Percentiles rank a stretch among this genome's conserved stretches.
Evolutionary conservation across 805 yeast genomes (phyloP).

Genomic region (Wickerhamia fluorescens): DNA sequence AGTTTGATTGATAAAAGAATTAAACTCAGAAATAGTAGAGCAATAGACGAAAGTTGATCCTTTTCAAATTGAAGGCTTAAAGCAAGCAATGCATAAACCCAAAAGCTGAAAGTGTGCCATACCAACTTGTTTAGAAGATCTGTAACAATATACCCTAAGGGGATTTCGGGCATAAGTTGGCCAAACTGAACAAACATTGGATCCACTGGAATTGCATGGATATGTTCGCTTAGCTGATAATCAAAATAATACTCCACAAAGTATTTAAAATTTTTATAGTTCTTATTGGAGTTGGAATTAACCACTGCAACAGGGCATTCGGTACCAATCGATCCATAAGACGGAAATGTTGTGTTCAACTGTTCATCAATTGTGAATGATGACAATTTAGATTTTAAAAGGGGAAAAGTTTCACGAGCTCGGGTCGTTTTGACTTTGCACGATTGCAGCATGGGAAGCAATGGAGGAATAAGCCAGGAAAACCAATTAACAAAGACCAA

Average conservation of each 20-base stretch:
- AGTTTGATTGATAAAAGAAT: slow-evolving; percentile 8
- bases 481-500: slow-evolving; percentile 13
- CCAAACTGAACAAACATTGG: slow-evolving; percentile 19
- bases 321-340: too few species aligned
- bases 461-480: slow-evolving; percentile 16
- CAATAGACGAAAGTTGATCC: too few species aligned
- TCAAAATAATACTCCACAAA: slow-evolving; percentile 16
- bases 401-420: slow-evolving; percentile 5
- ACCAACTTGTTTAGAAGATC: slow-evolving; percentile 9
- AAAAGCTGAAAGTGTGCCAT: slow-evolving; percentile 13
- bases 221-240: slow-evolving; percentile 14
- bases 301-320: too few species aligned
- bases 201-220: slow-evolving; percentile 15
- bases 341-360: too few species aligned
- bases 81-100: slow-evolving; percentile 3
- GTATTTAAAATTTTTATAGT: slow-evolving; percentile 6
- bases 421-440: background rate
- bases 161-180: slow-evolving; percentile 11
- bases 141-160: slow-evolving; percentile 3
- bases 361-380: slow-evolving; percentile 11
- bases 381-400: slow-evolving; percentile 13
- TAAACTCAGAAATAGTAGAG: slow-evolving; percentile 2
- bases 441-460: slow-evolving; percentile 8
- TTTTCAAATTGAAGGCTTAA: too few species aligned
- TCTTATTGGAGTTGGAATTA: background rate